Evolutionary conservation across 805 yeast species (phyloP).

Genomic region (Zygosaccharomyces kombuchaensis): DNA sequence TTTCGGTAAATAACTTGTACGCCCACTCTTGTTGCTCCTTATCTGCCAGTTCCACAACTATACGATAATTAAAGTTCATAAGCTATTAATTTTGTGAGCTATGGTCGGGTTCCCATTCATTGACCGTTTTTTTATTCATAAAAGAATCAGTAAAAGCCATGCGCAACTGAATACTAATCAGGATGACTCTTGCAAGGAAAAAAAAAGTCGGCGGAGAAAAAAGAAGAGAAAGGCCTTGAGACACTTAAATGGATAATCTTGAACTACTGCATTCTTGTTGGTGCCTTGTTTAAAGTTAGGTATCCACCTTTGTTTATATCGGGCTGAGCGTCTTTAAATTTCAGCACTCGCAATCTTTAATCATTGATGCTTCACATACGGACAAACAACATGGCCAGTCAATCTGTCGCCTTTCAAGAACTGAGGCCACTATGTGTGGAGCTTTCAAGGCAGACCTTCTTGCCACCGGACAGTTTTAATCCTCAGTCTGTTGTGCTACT

Average conservation of each 20-base stretch:
- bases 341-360: not conserved
- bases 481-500: conserved; percentile 33
- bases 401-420: conserved; percentile 21
- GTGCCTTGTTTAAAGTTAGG: not conserved
- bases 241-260: not conserved
- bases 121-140: not conserved
- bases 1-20: conserved; percentile 11
- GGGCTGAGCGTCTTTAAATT: not conserved
- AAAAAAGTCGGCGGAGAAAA: not conserved
- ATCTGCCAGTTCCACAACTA: conserved; percentile 15
- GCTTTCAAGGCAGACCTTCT: conserved; percentile 42
- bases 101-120: not conserved
- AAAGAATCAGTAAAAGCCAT: not conserved
- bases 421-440: conserved; percentile 43
- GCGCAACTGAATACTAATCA: not conserved
- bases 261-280: not conserved
- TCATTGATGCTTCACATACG: not conserved
- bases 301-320: not conserved
- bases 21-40: conserved; percentile 14
- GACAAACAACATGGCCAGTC: conserved; percentile 6
- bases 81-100: not conserved
- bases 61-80: conserved; percentile 14
- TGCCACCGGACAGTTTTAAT: conserved; percentile 36
- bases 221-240: not conserved
- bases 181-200: not conserved